Percentiles rank a stretch among this genome's conserved stretches.
Evolutionary conservation across 78 protist species (phyloP).

Genomic region (Salpingoeca rosetta): DNA sequence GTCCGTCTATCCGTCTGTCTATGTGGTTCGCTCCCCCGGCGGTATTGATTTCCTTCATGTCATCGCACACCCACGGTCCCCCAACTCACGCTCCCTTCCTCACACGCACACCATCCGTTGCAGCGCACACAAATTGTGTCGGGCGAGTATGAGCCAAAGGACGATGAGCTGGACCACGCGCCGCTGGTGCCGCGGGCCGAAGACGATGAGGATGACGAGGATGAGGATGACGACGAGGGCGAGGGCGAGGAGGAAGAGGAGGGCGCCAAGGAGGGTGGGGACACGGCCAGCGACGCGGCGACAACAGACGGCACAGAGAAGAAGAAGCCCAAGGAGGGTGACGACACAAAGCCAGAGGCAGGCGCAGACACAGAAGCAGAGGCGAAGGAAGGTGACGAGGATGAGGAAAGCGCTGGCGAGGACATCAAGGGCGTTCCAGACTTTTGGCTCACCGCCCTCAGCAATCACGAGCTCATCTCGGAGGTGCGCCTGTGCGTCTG

Average conservation of each 20-base stretch:
- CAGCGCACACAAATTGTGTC: background rate
- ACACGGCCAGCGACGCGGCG: no score
- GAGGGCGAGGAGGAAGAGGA: constrained; percentile 12
- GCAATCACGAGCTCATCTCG: constrained; percentile 10
- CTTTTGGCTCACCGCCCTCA: constrained; percentile 51
- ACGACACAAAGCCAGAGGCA: background rate
- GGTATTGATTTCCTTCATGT: background rate
- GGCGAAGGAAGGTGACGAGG: no score
- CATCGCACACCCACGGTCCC: background rate
- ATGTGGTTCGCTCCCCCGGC: background rate
- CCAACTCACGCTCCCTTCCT: background rate
- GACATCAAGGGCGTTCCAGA: constrained; percentile 34
- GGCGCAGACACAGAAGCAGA: no score
- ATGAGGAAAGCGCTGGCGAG: no score
- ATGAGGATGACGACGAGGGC: no score
- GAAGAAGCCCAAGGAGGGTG: constrained; percentile 7
- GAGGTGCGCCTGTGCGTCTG: no score
- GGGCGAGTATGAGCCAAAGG: constrained; percentile 21
- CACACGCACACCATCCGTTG: background rate
- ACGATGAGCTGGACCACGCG: constrained; percentile 21
- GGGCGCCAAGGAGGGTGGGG: background rate
- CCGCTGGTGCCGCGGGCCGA: no score
- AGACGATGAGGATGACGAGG: no score
- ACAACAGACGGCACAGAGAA: no score
- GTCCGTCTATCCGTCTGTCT: no score